These are phyloP conservation scores for Mycena capillaripes DNA, from an alignment of 768 basidiomycete genomes.

Conservation along the genomic window DNA sequence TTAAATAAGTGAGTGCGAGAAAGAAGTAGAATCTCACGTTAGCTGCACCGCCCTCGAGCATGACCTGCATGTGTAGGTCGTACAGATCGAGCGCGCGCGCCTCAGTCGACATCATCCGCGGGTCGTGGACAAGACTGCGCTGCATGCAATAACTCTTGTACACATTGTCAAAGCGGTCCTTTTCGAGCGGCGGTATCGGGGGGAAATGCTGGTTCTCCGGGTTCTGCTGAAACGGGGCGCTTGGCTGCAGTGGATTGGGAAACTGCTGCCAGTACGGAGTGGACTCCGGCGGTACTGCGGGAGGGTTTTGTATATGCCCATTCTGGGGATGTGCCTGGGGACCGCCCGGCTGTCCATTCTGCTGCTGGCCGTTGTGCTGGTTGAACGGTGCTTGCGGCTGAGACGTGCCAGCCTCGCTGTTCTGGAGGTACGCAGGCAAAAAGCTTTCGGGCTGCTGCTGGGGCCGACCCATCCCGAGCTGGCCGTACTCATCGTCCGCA, in stretches of 20 bases:
- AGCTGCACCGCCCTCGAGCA: conserved; percentile 66
- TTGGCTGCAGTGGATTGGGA: conserved; percentile 51
- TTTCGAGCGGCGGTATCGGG: conserved; percentile 59
- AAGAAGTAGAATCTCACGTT: conserved; percentile 54
- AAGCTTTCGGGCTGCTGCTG: conserved; percentile 62
- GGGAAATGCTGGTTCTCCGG: conserved; percentile 33
- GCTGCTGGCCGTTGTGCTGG: conserved; percentile 37
- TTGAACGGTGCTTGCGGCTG: conserved; percentile 35
- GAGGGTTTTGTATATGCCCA: conserved; percentile 45
- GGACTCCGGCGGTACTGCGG: conserved; percentile 53
- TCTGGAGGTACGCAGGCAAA: conserved; percentile 49
- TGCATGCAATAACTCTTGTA: conserved; percentile 64
- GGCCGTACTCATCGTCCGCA: too few species aligned
- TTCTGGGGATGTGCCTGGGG: conserved; percentile 49
- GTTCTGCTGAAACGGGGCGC: conserved; percentile 42
- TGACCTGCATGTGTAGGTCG: conserved; percentile 69
- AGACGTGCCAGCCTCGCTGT: conserved; percentile 24
- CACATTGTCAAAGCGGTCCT: conserved; percentile 63
- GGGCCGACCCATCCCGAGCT: conserved; percentile 54
- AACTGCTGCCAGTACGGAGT: conserved; percentile 56
- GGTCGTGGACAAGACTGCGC: conserved; percentile 56
- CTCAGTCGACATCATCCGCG: conserved; percentile 62
- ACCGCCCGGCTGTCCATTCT: conserved; percentile 40
- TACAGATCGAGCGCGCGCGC: conserved; percentile 72
- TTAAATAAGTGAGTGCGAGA: conserved; percentile 22